Evolutionary conservation across 1,139 yeast species (phyloP).

Genomic region (Candida pseudoviswanathii): DNA sequence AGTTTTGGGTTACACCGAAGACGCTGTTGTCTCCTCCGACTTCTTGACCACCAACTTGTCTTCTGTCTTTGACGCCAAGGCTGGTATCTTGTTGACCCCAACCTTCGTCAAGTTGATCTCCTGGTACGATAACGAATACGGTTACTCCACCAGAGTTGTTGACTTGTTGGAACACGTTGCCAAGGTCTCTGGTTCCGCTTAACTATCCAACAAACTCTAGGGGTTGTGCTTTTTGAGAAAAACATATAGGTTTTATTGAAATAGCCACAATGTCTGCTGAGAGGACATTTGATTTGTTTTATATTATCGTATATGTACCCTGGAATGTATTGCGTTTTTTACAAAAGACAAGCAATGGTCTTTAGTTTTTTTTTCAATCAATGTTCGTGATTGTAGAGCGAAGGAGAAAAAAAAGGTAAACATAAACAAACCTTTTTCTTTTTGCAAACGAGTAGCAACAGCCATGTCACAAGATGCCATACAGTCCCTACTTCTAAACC

Average conservation of each 20-base stretch:
- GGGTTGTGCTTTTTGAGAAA: constrained; percentile 6
- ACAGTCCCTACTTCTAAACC: constrained; percentile 16
- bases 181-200: constrained; percentile 37
- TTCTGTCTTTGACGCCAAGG: constrained; percentile 81
- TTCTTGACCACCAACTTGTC: constrained; percentile 79
- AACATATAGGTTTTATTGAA: not conserved
- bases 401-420: not conserved
- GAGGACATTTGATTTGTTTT: not conserved
- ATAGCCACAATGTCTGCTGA: not conserved
- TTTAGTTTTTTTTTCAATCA: not conserved
- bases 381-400: too few species aligned
- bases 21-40: constrained; percentile 84
- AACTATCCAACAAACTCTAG: constrained; percentile 23
- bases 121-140: constrained; percentile 91
- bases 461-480: constrained; percentile 11
- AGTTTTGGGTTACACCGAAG: constrained; percentile 80
- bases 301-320: not conserved
- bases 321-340: not conserved
- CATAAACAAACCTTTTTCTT: not conserved
- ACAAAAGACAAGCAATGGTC: too few species aligned
- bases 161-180: constrained; percentile 81
- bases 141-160: constrained; percentile 91
- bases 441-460: not conserved
- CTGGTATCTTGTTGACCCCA: constrained; percentile 82
- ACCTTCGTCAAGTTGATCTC: constrained; percentile 83